These are phyloP conservation scores for Danielia oregonensis DNA, from an alignment of 805 yeast genomes.

Conservation along the genomic window DNA sequence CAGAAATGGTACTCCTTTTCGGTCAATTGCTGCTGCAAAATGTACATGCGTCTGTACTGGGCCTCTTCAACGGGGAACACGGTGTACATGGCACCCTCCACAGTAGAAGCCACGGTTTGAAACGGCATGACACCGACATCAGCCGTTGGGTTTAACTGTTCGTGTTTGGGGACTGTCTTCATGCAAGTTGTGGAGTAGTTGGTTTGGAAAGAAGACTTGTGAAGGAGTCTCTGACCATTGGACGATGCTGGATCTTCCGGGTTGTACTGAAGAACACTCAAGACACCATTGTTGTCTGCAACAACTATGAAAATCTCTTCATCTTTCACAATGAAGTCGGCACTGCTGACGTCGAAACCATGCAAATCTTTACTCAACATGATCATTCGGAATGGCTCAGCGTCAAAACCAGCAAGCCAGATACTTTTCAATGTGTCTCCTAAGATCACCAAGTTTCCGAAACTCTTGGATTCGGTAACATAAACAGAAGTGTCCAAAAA, in stretches of 20 bases:
- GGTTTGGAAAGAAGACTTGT: slow-evolving; percentile 65
- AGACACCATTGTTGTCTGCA: slow-evolving; percentile 62
- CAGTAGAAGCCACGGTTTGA: slow-evolving; percentile 67
- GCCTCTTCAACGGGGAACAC: slow-evolving; percentile 74
- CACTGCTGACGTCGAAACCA: slow-evolving; percentile 57
- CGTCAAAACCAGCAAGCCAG: slow-evolving; percentile 85
- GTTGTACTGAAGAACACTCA: slow-evolving; percentile 80
- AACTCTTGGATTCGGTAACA: slow-evolving; percentile 73
- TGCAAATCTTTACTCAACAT: slow-evolving; percentile 71
- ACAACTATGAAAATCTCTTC: slow-evolving; percentile 63
- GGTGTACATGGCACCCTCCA: slow-evolving; percentile 75
- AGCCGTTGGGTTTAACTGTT: slow-evolving; percentile 26
- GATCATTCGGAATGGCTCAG: slow-evolving; percentile 89
- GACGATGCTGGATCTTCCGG: slow-evolving; percentile 86
- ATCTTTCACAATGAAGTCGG: slow-evolving; percentile 74
- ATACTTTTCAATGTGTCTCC: slow-evolving; percentile 80
- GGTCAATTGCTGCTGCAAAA: slow-evolving; percentile 80
- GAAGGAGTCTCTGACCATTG: slow-evolving; percentile 72
- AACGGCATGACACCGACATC: slow-evolving; percentile 35
- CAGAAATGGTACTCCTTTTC: slow-evolving; percentile 72
- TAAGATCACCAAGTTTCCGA: slow-evolving; percentile 74
- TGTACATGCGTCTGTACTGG: slow-evolving; percentile 74
- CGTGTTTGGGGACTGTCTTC: slow-evolving; percentile 41
- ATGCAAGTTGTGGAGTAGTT: slow-evolving; percentile 59
- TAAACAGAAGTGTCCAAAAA: slow-evolving; percentile 83